Evolutionary conservation across 352 stramenopile genomes (phyloP).

Genomic region (Phytophthora kernoviae): DNA sequence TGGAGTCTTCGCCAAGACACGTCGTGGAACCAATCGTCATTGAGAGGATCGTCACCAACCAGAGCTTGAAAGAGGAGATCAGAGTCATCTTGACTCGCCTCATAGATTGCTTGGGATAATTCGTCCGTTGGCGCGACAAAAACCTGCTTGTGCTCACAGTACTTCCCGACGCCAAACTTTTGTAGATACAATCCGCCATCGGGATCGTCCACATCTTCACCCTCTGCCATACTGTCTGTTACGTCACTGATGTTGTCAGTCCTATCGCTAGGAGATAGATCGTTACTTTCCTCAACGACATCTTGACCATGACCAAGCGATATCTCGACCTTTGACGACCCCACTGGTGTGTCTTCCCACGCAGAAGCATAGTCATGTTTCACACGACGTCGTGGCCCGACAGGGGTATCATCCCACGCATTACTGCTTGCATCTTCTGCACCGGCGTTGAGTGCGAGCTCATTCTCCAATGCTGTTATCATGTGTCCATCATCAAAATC

Average conservation of each 20-base stretch:
- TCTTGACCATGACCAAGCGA: background rate
- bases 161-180: conserved; percentile 45
- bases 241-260: background rate
- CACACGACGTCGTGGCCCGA: conserved; percentile 7
- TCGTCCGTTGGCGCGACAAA: conserved; percentile 31
- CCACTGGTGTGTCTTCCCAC: conserved; percentile 9
- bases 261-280: background rate
- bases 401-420: conserved; percentile 12
- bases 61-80: conserved; percentile 52
- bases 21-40: conserved; percentile 52
- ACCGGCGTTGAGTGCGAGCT: background rate
- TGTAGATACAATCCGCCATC: conserved; percentile 36
- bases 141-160: conserved; percentile 44
- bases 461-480: background rate
- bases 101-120: conserved; percentile 40
- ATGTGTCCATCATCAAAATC: background rate
- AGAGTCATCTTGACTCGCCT: conserved; percentile 42
- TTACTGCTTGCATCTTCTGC: background rate
- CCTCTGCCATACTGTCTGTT: conserved; percentile 4
- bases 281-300: background rate
- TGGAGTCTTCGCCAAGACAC: conserved; percentile 15
- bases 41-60: conserved; percentile 37
- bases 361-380: conserved; percentile 4
- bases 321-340: background rate
- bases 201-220: conserved; percentile 7